Evolutionary conservation across 345 rosid species (phyloP), one percentile per base, ranked within the genome.

Genomic region (Brassica juncea): DNA sequence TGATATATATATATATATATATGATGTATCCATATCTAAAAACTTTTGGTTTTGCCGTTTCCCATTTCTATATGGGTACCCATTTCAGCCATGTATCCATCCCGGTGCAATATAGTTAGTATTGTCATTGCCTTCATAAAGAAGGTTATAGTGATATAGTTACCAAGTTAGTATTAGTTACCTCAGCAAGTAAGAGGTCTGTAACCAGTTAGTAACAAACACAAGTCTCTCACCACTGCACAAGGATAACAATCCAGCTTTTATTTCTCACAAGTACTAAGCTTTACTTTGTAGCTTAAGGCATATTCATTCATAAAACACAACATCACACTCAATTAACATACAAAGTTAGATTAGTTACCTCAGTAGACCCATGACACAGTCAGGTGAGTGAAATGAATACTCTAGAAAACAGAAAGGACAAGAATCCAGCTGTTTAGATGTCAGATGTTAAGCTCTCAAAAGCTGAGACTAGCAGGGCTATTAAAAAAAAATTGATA

Each of bases 301-400:
- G 12, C 14, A 42, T 11, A 63, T 11, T 10, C 49, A 16, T 19
- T 55, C 23, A 35, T 34, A 10, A 52, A 16, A 6, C 11, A 35
- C 27, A 55, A 32, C 68, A 69, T 0, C 30, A 61, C 61, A 68
- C 72, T 58, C 8, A 47, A 21, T 19, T 76, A 42, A 60, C 7
- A 76, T 58, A 30, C 67, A n/a, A 32, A 42, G 68, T 77, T 71
- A 71, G 59, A 71, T 77, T 19, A 39, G 76, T 54, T 77, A 14
- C 7, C 76, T 77, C 15, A 2, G 31, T 1, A 27, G 31, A 5
- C 7, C 47, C 44, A 70, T 71, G 58, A 71, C 31, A 9, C 71
- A 77, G 23, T 77, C 49, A 71, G 37, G 63, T 70, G 7, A 47
- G 55, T 72, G 31, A 44, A 16, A 34, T 2, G 59, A 67, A 67